phyloP scores from a whole-genome alignment of 2,329 filamentous ascomycete genomes.

The Corinectria fuckeliana region DNA sequence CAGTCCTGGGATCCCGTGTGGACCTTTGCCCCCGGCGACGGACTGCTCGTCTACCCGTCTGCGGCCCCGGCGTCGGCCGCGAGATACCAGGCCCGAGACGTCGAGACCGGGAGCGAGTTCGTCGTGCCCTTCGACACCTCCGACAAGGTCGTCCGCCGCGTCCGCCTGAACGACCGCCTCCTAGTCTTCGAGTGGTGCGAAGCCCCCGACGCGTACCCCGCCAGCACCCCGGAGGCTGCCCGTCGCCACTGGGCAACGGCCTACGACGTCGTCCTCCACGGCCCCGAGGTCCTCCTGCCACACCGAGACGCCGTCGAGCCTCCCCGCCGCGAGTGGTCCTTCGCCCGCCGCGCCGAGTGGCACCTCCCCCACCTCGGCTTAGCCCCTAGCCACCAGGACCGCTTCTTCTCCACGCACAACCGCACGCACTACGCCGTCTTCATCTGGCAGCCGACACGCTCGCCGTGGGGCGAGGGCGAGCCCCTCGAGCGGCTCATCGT shows the following conservation, averaged over 20 bases:
- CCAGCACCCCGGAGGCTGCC: constrained; percentile 57
- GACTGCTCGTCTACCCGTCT: constrained; percentile 60
- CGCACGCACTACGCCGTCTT: constrained; percentile 66
- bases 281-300: constrained; percentile 7
- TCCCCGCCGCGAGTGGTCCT: constrained; percentile 43
- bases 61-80: constrained; percentile 7
- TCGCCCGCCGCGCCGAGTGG: constrained; percentile 64
- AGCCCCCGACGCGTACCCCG: constrained; percentile 42
- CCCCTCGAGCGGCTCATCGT: constrained; percentile 64
- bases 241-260: constrained; percentile 66
- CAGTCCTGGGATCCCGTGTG: constrained; percentile 58
- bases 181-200: constrained; percentile 53
- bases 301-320: not conserved
- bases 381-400: constrained; percentile 59
- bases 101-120: constrained; percentile 51
- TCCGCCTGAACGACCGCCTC: constrained; percentile 59
- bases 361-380: constrained; percentile 43
- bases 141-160: constrained; percentile 59
- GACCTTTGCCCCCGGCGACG: constrained; percentile 60
- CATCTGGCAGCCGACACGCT: constrained; percentile 65
- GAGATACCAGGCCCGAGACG: constrained; percentile 57
- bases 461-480: constrained; percentile 59
- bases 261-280: constrained; percentile 54
- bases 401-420: constrained; percentile 69
- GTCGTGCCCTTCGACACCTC: constrained; percentile 58